Evolutionary conservation across 768 basidiomycete genomes (phyloP), one percentile per base, ranked within the genome.

Genomic region (Pleurotus tuber-regium): DNA sequence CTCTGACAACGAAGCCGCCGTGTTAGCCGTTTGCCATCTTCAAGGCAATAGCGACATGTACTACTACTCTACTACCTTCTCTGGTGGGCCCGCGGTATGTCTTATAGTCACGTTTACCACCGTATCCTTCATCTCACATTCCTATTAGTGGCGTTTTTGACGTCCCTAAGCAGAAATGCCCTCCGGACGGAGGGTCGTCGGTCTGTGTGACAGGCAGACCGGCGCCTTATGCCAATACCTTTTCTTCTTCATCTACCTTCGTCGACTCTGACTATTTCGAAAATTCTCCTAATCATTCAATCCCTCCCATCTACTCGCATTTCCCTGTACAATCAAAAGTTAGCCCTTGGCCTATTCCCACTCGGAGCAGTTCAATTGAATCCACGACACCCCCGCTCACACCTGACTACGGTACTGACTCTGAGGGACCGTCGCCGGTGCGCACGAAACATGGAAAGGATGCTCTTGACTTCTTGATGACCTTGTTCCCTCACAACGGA

Each of bases 171-270:
- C 72, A 71, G 58, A 93, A 93, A 93, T 93, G 91, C 91, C 91
- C 90, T 89, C 90, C 89, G 61, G 86, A 89, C 66, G 66, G 91
- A 87, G 91, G 91, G 91, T 93, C 91, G 89, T 85, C 83, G 78
- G 83, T 80, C 80, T 86, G 89, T 82, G 91, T 93, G 91, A 93
- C 87, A 93, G 91, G 81, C 88, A 79, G 84, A 75, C 79, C 80
- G 85, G 81, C 89, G 90, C 74, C 76, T 65, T 70, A 68, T 55
- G 70, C 75, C 61, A 74, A 79, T 64, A 68, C 71, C 69, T 67
- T 73, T 59, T 70, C 74, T 61, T 65, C 67, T 61, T 63, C 66
- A 58, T 69, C 69, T 53, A 70, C 71, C 62, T 68, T 71, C 56
- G 56, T 63, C 55, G 59, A 63, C 53, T 19, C 23, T 21, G 46